Evolutionary conservation across 2,329 filamentous ascomycete genomes (phyloP).

Genomic region (Fusarium buxicola): DNA sequence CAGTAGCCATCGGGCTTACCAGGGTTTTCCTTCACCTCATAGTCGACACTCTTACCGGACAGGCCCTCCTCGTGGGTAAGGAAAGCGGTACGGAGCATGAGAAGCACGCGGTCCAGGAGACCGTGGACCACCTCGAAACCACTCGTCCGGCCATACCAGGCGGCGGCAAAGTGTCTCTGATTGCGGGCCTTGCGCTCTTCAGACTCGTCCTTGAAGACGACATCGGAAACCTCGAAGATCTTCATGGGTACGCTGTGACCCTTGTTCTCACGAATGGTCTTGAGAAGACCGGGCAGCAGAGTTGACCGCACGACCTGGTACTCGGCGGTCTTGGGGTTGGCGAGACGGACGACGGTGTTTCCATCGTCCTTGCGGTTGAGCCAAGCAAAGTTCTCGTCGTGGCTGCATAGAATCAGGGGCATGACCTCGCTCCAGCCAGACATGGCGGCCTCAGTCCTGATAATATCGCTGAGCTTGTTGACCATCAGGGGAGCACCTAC

Average conservation of each 20-base stretch:
- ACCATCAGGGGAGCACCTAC: constrained; percentile 88
- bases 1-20: constrained; percentile 82
- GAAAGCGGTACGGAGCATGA: constrained; percentile 90
- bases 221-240: constrained; percentile 91
- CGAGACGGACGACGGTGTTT: constrained; percentile 82
- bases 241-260: constrained; percentile 88
- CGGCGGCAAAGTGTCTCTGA: constrained; percentile 94
- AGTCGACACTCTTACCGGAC: constrained; percentile 61
- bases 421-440: constrained; percentile 97
- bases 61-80: constrained; percentile 79
- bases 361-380: constrained; percentile 91
- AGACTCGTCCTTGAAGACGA: constrained; percentile 87
- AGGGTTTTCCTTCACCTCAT: constrained; percentile 64
- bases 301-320: constrained; percentile 94
- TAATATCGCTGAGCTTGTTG: constrained; percentile 95
- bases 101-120: constrained; percentile 88
- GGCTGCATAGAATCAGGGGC: constrained; percentile 94
- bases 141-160: constrained; percentile 92
- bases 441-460: constrained; percentile 89
- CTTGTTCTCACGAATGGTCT: constrained; percentile 95
- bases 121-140: constrained; percentile 98
- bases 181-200: constrained; percentile 90
- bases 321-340: constrained; percentile 92
- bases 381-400: constrained; percentile 98
- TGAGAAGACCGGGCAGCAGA: constrained; percentile 86